Evolutionary conservation across 441 rosid genomes (phyloP), one percentile per base, ranked within the genome.

Genomic region (Geranium incanum): DNA sequence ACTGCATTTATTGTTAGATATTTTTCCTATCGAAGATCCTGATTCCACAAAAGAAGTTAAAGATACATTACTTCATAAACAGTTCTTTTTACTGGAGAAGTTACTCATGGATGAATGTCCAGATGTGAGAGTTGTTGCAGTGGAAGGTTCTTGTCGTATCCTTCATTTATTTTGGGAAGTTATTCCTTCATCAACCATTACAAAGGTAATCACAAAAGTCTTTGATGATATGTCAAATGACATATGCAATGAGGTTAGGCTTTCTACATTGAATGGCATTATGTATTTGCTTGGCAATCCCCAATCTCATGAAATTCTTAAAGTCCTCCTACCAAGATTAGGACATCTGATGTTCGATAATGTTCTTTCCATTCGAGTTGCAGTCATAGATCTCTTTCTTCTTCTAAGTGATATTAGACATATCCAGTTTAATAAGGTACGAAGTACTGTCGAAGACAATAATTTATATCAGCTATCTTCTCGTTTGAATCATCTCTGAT

Each of bases 1-100:
- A 1, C 74, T 95, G 82, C 90, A 89, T 86, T 83, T 95, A 72
- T 90, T 95, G 76, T 75, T 95, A 74, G 98, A 95, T 68, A 71
- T 92, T 72, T 92, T 90, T 72, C 99, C 99, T 18, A 83, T 95
- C 76, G 98, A 95, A 80, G 93, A 95, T 83, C 97, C 99, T 33
- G 93, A 89, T 80, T 80, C 90, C 72, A 89, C 89, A 19, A 95
- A 92, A 77, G 99, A 92, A 82, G 93, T 70, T 36, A 90, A 92
- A 77, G 98, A 95, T 82, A 76, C 84, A 3, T 71, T 92, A 68
- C 89, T 89, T 52, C 95, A 89, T 57, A 95, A 81, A 71, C 96
- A 92, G 83, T 92, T 90, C 85, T 92, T 86, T 77, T 81, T 95
- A 80, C 65, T 90, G 81, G 99, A 95, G 80, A 89, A 79, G 75